Conservation (phyloP, 225 moss, liverwort and hornwort species). For the Polytrichum commune region DNA sequence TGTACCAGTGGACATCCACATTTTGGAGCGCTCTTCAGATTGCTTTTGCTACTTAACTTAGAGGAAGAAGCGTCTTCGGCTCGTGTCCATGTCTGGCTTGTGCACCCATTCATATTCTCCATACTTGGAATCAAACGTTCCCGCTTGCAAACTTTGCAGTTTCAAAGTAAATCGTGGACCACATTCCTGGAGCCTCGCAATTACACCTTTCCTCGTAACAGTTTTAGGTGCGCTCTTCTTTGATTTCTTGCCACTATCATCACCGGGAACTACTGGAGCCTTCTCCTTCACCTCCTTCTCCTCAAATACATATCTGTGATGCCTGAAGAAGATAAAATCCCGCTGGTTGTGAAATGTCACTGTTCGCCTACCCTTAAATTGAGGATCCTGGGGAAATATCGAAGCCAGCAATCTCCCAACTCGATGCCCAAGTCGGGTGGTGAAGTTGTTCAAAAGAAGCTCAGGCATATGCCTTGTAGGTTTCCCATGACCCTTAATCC, state of each 20-base stretch:
- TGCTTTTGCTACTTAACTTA: constrained; percentile 13
- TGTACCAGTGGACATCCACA: too few relatives aligned
- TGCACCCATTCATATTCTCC: constrained; percentile 98
- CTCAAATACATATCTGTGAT: constrained; percentile 97
- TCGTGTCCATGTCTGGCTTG: constrained; percentile 96
- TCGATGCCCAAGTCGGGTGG: constrained; percentile 87
- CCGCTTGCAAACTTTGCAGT: constrained; percentile 82
- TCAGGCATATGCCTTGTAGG: constrained; percentile 89
- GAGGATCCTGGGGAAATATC: constrained; percentile 87
- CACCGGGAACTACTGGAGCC: constrained; percentile 48
- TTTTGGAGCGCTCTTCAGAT: too few relatives aligned
- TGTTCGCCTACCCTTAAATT: constrained; percentile 80
- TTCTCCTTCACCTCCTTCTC: constrained; percentile 67
- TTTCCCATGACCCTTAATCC: constrained; percentile 89
- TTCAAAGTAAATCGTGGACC: constrained; percentile 95
- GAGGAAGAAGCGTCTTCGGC: constrained; percentile 86
- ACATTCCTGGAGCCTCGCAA: constrained; percentile 92
- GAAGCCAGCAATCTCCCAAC: constrained; percentile 86
- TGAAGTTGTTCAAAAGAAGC: constrained; percentile 90
- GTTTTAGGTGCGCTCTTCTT: constrained; percentile 50
- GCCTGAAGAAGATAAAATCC: constrained; percentile 94
- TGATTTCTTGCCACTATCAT: constrained; percentile 39
- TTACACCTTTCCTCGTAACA: constrained; percentile 60
- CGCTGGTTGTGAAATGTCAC: constrained; percentile 98
- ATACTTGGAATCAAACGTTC: constrained; percentile 90